Conservation (phyloP, 805 yeast species). For the Cyberlindnera maclurae region DNA sequence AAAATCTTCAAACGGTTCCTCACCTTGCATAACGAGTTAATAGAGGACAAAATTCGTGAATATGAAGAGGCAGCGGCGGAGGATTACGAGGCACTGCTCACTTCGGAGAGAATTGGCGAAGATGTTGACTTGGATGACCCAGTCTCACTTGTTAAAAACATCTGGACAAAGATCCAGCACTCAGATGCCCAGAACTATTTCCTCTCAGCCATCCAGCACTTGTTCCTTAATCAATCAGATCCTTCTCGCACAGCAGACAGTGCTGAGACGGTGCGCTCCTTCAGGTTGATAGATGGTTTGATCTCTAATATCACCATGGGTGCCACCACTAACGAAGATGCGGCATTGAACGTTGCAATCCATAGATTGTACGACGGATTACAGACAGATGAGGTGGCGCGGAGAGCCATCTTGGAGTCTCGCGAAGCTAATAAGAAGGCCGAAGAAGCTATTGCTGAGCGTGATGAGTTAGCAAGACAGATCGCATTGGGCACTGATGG, state of each 20-base stretch:
- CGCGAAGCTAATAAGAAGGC: slow-evolving; percentile 45
- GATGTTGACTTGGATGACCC: slow-evolving; percentile 48
- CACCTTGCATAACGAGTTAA: slow-evolving; percentile 45
- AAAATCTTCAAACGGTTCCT: slow-evolving; percentile 45
- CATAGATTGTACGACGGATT: slow-evolving; percentile 64
- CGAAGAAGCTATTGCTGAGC: slow-evolving; percentile 51
- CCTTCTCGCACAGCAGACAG: slow-evolving; percentile 38
- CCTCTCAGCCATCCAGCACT: slow-evolving; percentile 45
- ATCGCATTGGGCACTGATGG: slow-evolving; percentile 74
- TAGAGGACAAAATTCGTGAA: slow-evolving; percentile 58
- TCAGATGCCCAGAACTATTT: slow-evolving; percentile 44
- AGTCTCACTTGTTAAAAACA: slow-evolving; percentile 52
- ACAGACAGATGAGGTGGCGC: slow-evolving; percentile 81
- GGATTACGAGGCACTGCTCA: slow-evolving; percentile 42
- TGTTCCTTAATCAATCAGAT: slow-evolving; percentile 36
- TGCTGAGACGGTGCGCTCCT: slow-evolving; percentile 42
- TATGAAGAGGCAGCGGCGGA: slow-evolving; percentile 50
- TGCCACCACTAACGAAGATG: slow-evolving; percentile 39
- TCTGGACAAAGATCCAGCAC: slow-evolving; percentile 53
- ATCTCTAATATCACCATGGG: slow-evolving; percentile 54
- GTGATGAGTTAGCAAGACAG: slow-evolving; percentile 57
- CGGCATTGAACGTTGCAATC: slow-evolving; percentile 71
- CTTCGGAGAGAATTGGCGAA: slow-evolving; percentile 29
- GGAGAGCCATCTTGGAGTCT: slow-evolving; percentile 56
- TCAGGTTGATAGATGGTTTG: slow-evolving; percentile 57